A percentile compares a stretch with the other conserved stretches of the same genome.
phyloP scores from a whole-genome alignment of 495 filamentous ascomycete species.

The Penicillium alfredii region DNA sequence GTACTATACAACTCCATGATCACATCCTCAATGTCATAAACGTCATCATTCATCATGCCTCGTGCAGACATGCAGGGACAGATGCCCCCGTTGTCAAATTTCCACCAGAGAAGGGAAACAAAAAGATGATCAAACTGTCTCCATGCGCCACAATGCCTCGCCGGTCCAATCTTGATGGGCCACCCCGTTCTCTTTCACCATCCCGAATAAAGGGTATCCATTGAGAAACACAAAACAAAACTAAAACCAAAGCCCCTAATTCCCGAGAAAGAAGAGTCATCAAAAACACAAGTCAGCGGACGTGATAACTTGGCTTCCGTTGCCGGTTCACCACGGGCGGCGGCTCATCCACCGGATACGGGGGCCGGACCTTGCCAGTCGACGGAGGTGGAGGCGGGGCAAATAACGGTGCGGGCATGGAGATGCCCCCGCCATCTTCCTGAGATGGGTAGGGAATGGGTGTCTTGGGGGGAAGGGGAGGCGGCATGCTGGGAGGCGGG shows the following conservation, averaged over 20 bases:
- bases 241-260: conserved; percentile 4
- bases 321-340: conserved; percentile 78
- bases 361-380: conserved; percentile 41
- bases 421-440: conserved; percentile 25
- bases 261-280: background rate
- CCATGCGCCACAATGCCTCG: conserved; percentile 11
- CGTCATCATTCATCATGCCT: conserved; percentile 19
- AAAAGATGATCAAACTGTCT: conserved; percentile 1
- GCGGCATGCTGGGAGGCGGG: conserved; percentile 49
- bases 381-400: conserved; percentile 12
- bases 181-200: conserved; percentile 7
- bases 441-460: conserved; percentile 55
- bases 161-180: conserved; percentile 4
- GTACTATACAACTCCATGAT: conserved; percentile 13
- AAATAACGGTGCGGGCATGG: conserved; percentile 31
- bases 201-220: conserved; percentile 27
- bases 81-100: too few species aligned
- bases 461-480: conserved; percentile 80
- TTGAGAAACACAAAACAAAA: conserved; percentile 11
- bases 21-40: conserved; percentile 9
- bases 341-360: conserved; percentile 80
- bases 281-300: conserved; percentile 38
- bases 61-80: background rate
- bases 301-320: conserved; percentile 73
- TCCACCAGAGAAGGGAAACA: background rate